These are phyloP conservation scores for Erodium texanum DNA, from an alignment of 441 rosid species.

Conservation along the genomic window DNA sequence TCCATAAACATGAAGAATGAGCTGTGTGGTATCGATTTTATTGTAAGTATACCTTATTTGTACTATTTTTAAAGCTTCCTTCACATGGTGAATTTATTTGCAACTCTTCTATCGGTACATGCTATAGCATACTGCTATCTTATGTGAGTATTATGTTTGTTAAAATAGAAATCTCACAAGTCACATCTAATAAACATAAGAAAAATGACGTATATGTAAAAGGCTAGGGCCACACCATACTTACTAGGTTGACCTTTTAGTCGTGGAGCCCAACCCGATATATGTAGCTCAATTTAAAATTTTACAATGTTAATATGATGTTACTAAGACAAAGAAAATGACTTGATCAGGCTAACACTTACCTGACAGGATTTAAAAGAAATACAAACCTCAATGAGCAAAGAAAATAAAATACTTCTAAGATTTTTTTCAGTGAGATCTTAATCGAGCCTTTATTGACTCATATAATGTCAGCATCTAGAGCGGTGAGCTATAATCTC, in stretches of 20 bases:
- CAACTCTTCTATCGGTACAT: too few relatives aligned
- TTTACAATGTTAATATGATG: neutral
- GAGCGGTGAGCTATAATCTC: neutral
- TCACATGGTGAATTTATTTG: too few relatives aligned
- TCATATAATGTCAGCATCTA: neutral
- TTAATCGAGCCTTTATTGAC: neutral
- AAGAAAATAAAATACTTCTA: neutral
- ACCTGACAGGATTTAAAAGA: neutral
- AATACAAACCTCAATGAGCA: neutral
- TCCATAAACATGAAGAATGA: neutral
- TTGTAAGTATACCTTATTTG: neutral
- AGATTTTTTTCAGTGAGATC: neutral
- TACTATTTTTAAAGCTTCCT: neutral
- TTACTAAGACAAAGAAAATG: neutral
- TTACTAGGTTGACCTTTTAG: too few relatives aligned
- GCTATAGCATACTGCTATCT: neutral
- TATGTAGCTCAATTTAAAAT: too few relatives aligned
- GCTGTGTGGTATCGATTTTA: neutral
- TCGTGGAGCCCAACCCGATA: too few relatives aligned
- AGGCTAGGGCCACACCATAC: too few relatives aligned
- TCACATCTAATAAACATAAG: too few relatives aligned
- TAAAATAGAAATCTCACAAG: too few relatives aligned
- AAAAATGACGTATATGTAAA: too few relatives aligned
- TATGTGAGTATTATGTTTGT: neutral
- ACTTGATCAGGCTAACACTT: neutral